Percentiles rank a stretch among this genome's conserved stretches.
Evolutionary conservation across 2,329 filamentous ascomycete genomes (phyloP).

Genomic region (Colletotrichum tanaceti): DNA sequence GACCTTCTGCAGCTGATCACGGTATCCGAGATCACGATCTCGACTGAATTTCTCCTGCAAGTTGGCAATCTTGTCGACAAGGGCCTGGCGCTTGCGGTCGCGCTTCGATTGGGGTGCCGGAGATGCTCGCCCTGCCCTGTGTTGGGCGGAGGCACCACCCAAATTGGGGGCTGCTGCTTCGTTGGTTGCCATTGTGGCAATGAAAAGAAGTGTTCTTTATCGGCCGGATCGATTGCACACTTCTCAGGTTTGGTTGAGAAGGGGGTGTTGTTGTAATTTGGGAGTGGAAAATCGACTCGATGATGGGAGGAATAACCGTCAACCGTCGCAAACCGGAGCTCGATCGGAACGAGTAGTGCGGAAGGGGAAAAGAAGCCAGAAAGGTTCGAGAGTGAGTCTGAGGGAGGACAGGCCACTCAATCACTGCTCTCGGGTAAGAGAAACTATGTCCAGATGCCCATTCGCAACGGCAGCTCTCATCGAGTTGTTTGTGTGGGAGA

Average conservation of each 20-base stretch:
- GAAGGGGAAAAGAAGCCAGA: background rate
- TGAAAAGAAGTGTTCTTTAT: constrained; percentile 10
- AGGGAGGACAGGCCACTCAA: constrained; percentile 18
- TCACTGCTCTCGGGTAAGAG: constrained; percentile 18
- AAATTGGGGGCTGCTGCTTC: constrained; percentile 50
- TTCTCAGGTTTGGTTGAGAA: constrained; percentile 1
- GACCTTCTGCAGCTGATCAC: constrained; percentile 90
- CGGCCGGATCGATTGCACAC: constrained; percentile 4
- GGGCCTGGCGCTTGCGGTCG: constrained; percentile 87
- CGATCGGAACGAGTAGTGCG: background rate
- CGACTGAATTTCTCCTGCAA: constrained; percentile 82
- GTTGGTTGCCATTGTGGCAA: constrained; percentile 53
- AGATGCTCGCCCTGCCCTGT: constrained; percentile 52
- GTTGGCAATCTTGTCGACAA: constrained; percentile 81
- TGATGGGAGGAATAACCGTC: constrained; percentile 21
- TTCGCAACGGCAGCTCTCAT: constrained; percentile 23
- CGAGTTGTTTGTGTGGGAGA: constrained; percentile 31
- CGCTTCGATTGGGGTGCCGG: constrained; percentile 77
- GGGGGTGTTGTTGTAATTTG: constrained; percentile 3
- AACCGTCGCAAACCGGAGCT: constrained; percentile 33
- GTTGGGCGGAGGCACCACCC: constrained; percentile 42
- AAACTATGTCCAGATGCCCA: constrained; percentile 14
- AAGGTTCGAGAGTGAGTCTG: background rate
- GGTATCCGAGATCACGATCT: constrained; percentile 85
- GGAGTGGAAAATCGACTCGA: constrained; percentile 9